A percentile compares a stretch with the other conserved stretches of the same genome.
phyloP scores from a whole-genome alignment of 371 early-diverging fungal species.

The Parasitella parasitica region DNA sequence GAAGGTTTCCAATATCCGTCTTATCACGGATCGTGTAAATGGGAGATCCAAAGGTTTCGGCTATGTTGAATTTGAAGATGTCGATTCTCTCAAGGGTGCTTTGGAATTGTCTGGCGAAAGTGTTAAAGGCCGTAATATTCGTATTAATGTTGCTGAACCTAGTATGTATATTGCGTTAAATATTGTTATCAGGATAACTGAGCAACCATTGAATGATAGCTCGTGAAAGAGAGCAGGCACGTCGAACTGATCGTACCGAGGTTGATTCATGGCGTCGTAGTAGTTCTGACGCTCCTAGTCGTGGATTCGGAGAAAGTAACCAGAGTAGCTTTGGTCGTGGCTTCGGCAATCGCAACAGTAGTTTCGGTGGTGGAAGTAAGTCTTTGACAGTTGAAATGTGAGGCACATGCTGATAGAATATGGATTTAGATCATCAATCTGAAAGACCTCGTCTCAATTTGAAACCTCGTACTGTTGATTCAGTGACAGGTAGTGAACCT shows the following conservation, averaged over 20 bases:
- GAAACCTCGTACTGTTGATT: slow-evolving; percentile 64
- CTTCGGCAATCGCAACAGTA: slow-evolving; percentile 41
- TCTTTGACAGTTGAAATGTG: background rate
- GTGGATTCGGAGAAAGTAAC: slow-evolving; percentile 41
- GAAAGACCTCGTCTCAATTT: slow-evolving; percentile 65
- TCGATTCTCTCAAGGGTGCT: slow-evolving; percentile 80
- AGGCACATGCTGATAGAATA: background rate
- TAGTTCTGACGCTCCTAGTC: slow-evolving; percentile 42
- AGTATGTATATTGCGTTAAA: slow-evolving; percentile 51
- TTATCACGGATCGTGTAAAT: slow-evolving; percentile 69
- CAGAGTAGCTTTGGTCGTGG: slow-evolving; percentile 55
- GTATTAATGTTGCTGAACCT: slow-evolving; percentile 86
- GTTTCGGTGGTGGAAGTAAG: slow-evolving; percentile 19
- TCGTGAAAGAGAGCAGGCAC: slow-evolving; percentile 35
- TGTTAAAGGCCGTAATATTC: slow-evolving; percentile 70
- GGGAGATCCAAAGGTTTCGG: slow-evolving; percentile 90
- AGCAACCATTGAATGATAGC: slow-evolving; percentile 10
- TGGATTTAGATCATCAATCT: slow-evolving; percentile 23
- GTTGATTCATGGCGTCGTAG: slow-evolving; percentile 54
- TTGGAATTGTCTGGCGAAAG: slow-evolving; percentile 66
- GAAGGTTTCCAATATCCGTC: slow-evolving; percentile 64
- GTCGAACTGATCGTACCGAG: slow-evolving; percentile 50
- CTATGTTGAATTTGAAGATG: slow-evolving; percentile 89
- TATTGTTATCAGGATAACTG: background rate
- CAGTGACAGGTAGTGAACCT: slow-evolving; percentile 17